Evolutionary conservation across 805 yeast genomes (phyloP).

Genomic region (Yarrowia keelungensis): DNA sequence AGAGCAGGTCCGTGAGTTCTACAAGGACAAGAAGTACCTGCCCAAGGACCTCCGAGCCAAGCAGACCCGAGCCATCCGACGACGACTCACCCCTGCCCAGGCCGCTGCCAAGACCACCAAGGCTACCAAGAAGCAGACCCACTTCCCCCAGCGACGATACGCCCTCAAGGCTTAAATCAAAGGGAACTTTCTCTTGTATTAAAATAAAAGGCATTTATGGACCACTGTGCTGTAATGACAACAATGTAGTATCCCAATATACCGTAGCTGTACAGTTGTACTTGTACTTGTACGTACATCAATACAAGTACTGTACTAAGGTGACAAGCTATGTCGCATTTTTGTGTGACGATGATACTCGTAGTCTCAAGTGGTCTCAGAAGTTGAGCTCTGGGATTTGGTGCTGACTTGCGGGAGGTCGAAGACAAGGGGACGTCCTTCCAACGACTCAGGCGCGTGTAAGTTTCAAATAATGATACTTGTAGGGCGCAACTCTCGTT

Average conservation of each 20-base stretch:
- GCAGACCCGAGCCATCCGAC: constrained; percentile 99
- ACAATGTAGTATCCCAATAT: background rate
- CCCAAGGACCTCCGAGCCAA: constrained; percentile 99
- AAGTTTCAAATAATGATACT: no score
- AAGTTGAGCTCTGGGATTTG: no score
- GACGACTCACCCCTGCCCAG: constrained; percentile 90
- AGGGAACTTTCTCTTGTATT: constrained; percentile 32
- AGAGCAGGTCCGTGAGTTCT: constrained; percentile 91
- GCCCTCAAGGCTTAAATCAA: constrained; percentile 90
- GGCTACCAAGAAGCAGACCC: constrained; percentile 89
- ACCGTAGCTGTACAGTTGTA: constrained; percentile 7
- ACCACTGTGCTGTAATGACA: constrained; percentile 5
- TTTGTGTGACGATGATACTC: no score
- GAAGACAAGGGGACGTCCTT: no score
- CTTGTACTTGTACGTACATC: background rate
- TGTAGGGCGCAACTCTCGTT: no score
- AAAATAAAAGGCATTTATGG: constrained; percentile 39
- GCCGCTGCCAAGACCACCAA: constrained; percentile 80
- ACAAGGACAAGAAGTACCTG: constrained; percentile 82
- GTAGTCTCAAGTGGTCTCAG: no score
- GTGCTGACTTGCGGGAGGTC: no score
- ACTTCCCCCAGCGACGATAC: constrained; percentile 98
- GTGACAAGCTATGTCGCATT: no score
- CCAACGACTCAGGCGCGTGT: no score
- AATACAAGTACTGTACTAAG: no score